phyloP scores from a whole-genome alignment of 768 basidiomycete genomes.

The Phaffia tasmanica region DNA sequence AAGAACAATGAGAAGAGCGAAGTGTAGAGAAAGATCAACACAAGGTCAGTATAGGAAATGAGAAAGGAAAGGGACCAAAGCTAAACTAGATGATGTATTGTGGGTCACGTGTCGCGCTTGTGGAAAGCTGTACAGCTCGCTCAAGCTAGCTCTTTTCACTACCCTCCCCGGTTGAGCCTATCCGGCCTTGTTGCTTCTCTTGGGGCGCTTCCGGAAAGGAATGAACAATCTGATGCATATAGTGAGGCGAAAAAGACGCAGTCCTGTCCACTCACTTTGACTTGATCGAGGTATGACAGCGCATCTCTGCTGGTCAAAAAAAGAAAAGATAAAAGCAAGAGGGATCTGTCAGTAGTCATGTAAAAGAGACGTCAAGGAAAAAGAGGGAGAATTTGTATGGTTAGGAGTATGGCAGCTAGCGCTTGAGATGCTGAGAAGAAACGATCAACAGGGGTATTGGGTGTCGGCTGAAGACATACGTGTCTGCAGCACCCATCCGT shows the following conservation, averaged over 20 bases:
- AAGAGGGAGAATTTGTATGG: too few species aligned
- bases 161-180: background rate
- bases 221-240: background rate
- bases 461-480: too few species aligned
- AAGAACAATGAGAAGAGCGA: background rate
- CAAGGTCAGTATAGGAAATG: background rate
- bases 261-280: conserved; percentile 47
- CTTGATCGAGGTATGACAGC: conserved; percentile 82
- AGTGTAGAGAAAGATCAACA: background rate
- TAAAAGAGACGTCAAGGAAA: background rate
- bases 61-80: too few species aligned
- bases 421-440: too few species aligned
- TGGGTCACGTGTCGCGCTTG: too few species aligned
- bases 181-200: background rate
- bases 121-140: too few species aligned
- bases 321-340: background rate
- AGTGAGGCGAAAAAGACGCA: conserved; percentile 1
- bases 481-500: too few species aligned
- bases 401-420: too few species aligned
- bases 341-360: background rate
- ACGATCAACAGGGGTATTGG: too few species aligned
- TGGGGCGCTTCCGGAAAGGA: too few species aligned
- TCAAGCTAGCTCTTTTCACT: background rate
- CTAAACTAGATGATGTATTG: too few species aligned
- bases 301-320: conserved; percentile 52